phyloP scores from a whole-genome alignment of 2,329 filamentous ascomycete genomes.

The Aspergillus fumigatus region DNA sequence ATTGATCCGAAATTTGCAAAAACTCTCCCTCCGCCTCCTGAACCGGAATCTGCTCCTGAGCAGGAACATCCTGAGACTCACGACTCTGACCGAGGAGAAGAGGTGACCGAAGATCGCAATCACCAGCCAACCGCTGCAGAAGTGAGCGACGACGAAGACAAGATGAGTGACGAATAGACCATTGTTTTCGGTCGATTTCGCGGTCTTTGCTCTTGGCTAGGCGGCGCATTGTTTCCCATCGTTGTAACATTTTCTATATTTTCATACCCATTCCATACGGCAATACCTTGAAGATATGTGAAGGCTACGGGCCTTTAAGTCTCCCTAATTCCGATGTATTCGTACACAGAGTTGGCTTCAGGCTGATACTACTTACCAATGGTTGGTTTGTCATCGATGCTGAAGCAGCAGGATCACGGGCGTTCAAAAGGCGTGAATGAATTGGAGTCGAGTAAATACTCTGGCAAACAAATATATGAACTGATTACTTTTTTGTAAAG shows the following conservation, averaged over 20 bases:
- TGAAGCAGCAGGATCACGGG: conserved; percentile 12
- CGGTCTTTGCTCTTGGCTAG: neutral
- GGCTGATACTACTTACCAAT: neutral
- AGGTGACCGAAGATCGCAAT: conserved; percentile 4
- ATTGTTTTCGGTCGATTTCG: neutral
- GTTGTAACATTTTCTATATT: conserved; percentile 2
- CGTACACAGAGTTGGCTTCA: neutral
- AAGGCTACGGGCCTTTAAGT: neutral
- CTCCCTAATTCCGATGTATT: neutral
- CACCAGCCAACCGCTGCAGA: conserved; percentile 10
- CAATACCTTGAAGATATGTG: neutral
- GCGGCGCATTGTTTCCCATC: conserved; percentile 1
- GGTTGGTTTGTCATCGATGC: conserved; percentile 4
- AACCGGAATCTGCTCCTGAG: conserved; percentile 5
- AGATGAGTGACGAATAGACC: conserved; percentile 19
- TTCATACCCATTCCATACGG: conserved; percentile 7
- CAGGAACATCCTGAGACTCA: conserved; percentile 8
- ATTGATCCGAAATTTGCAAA: conserved; percentile 43
- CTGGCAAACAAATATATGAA: neutral
- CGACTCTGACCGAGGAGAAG: conserved; percentile 8
- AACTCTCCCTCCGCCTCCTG: conserved; percentile 31
- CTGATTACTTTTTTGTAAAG: neutral
- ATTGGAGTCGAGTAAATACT: conserved; percentile 15
- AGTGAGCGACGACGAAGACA: conserved; percentile 11
- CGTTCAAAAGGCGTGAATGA: conserved; percentile 15